A percentile compares a stretch with the other conserved stretches of the same genome.
These are phyloP conservation scores for Kazachstania psychrophila DNA, from an alignment of 805 yeast genomes.

Conservation along the genomic window DNA sequence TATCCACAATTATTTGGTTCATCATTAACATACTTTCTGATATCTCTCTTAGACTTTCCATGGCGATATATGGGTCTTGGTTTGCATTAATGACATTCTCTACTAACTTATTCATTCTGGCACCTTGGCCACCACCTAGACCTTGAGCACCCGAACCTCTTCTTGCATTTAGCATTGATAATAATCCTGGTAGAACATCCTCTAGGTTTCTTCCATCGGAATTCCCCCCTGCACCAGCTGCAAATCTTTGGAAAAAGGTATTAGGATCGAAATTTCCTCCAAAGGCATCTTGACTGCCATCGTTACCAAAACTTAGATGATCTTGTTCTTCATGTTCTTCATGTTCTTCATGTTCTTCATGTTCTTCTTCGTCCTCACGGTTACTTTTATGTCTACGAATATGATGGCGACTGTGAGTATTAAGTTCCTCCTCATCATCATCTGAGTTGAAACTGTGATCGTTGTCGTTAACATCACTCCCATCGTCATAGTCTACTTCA, in stretches of 20 bases:
- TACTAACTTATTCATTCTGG: conserved; percentile 21
- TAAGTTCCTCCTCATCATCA: conserved; percentile 3
- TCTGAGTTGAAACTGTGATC: conserved; percentile 1
- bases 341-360: conserved; percentile 21
- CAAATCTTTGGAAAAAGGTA: neutral
- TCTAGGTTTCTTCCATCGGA: conserved; percentile 23
- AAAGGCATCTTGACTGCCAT: conserved; percentile 16
- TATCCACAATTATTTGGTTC: conserved; percentile 52
- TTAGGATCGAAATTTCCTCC: neutral
- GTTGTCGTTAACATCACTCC: conserved; percentile 1
- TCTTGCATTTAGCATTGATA: conserved; percentile 26
- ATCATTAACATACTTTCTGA: conserved; percentile 60
- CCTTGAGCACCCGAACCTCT: neutral
- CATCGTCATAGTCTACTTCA: neutral
- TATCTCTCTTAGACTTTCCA: conserved; percentile 58
- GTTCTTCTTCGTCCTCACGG: conserved; percentile 9
- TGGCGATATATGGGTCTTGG: conserved; percentile 50
- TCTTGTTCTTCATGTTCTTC: conserved; percentile 19
- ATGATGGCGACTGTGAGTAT: too few relatives aligned
- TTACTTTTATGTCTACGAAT: too few relatives aligned
- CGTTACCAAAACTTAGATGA: conserved; percentile 14
- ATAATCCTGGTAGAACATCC: conserved; percentile 33
- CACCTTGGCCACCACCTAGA: conserved; percentile 9
- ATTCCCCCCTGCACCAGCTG: too few relatives aligned
- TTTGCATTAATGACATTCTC: conserved; percentile 22